These are phyloP conservation scores for Colletotrichum scovillei DNA, from an alignment of 2,329 filamentous ascomycete genomes.

Conservation along the genomic window DNA sequence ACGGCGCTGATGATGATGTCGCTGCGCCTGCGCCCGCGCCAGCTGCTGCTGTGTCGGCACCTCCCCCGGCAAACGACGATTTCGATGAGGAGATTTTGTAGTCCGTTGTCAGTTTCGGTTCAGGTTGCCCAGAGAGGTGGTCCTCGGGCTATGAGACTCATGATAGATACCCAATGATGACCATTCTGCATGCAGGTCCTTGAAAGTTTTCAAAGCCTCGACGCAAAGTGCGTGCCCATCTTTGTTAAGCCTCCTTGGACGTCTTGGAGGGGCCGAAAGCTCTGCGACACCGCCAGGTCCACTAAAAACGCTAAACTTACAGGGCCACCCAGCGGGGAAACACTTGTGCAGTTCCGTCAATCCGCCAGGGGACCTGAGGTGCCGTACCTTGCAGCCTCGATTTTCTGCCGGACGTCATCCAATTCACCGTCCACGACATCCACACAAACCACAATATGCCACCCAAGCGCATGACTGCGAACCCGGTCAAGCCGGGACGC, in stretches of 20 bases:
- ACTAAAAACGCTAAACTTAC: conserved; percentile 29
- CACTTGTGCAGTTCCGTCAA: conserved; percentile 17
- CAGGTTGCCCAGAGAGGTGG: conserved; percentile 4
- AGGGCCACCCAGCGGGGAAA: conserved; percentile 7
- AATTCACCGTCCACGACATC: background rate
- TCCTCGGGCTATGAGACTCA: conserved; percentile 34
- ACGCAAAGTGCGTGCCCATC: background rate
- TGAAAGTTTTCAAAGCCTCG: background rate
- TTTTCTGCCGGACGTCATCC: conserved; percentile 7
- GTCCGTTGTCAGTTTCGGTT: background rate
- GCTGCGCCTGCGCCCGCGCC: background rate
- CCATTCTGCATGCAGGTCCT: background rate
- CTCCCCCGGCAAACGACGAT: conserved; percentile 17
- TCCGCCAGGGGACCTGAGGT: background rate
- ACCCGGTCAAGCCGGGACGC: conserved; percentile 82
- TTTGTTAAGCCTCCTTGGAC: too few species aligned
- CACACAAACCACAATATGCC: conserved; percentile 59
- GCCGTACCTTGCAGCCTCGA: background rate
- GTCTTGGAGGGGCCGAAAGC: background rate
- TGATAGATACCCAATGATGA: conserved; percentile 34
- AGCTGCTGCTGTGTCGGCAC: background rate
- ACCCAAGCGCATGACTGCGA: conserved; percentile 92
- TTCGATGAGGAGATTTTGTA: conserved; percentile 36
- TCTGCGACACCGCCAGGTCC: background rate
- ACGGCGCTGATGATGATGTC: conserved; percentile 37